Base-by-base conservation (phyloP, 768 basidiomycete species). In the Nevesoporus exiguus region DNA sequence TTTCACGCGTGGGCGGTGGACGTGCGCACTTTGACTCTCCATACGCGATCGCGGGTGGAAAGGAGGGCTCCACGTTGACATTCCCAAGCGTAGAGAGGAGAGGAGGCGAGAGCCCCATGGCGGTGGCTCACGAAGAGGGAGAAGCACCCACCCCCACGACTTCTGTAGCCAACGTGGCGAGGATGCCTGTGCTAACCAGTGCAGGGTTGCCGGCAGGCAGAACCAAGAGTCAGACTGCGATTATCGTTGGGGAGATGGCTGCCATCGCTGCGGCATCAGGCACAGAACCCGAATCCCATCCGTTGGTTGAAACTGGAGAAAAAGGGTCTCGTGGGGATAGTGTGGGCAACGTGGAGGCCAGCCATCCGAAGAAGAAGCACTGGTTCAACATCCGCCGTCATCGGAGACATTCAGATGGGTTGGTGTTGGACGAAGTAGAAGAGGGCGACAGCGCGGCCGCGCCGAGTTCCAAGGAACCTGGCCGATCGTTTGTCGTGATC, bases 1-100 rank as follows among this genome's bases (percentile, higher is more conserved):
- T 98, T 73, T 82, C 90, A 5, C 80, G 93, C 45, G 81, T 98
- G 2, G 87, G 90, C 14, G 95, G 95, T 13, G 94, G 95, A 29
- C 78, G 86, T 37, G 89, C 95, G 2, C 86, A 93, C 62, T 89
- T 85, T 47, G 87, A 93, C 51, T 74, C 86, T 9, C 94, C 94
- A 0, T 97, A 94, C 67, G 86, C 90, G 1, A 90, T 91, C 49
- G 72, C 80, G 13, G 69, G 76, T 15, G 62, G 66, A 2, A 71
- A 72, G 39, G 72, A 65, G 14, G 79, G 79, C 2, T 85, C 86
- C 19, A 84, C 80, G 2, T 77, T 84, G 52, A 80, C 86, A 1
- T 84, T 87, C 74, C 84, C 85, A 11, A 86, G 86, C 8, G 72
- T 82, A 22, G 83, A 81, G 31, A 80, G 79, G 48, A 63, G 55